Base-by-base conservation (phyloP, 495 filamentous ascomycete species). In the Penicillium malachiteum region DNA sequence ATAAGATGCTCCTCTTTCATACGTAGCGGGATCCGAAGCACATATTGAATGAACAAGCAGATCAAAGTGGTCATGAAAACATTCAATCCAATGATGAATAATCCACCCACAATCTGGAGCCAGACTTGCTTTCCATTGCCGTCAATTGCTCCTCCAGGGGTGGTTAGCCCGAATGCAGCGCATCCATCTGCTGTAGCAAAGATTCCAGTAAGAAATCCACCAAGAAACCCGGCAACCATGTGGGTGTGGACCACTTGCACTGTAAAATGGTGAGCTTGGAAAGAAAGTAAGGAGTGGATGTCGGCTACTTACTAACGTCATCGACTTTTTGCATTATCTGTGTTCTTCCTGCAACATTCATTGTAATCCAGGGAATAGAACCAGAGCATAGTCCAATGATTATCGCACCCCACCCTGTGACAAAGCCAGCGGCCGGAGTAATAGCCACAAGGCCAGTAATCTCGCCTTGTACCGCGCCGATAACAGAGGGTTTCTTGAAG, bases 81-180 rank as follows among this genome's bases (percentile, higher is more conserved):
- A 54, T 83, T 83, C 69, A 75, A 77, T 37, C 78, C 80, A 50
- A 83, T 78, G 56, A 83, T 71, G 68, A 83, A 83, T n/a, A 74
- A 57, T 1, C 75, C 80, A 34, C 79, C 80, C 18, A 76, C 81
- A 49, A 83, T 71, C 57, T 83, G 81, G 39, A 77, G 60, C 61
- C 80, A 76, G 44, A 83, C 71, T 63, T 83, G 81, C 11, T 61
- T 68, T 8, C 79, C 79, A 52, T 82, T 82, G 16, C 79, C 79
- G 1, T 64, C 73, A 34, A 82, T 75, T 0, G 79, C 81, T 30
- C 81, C 81, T 33, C 80, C 80, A 18, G 73, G 74, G 47, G 76
- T 81, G 11, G 71, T 71, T 10, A 76, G 32, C 14, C 71, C 80
- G 52, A 83, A 83, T 6, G 78, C 77, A 3, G 67, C 70, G 48